Conservation (phyloP, 257 asterid species). For the Solanum chmielewskii region DNA sequence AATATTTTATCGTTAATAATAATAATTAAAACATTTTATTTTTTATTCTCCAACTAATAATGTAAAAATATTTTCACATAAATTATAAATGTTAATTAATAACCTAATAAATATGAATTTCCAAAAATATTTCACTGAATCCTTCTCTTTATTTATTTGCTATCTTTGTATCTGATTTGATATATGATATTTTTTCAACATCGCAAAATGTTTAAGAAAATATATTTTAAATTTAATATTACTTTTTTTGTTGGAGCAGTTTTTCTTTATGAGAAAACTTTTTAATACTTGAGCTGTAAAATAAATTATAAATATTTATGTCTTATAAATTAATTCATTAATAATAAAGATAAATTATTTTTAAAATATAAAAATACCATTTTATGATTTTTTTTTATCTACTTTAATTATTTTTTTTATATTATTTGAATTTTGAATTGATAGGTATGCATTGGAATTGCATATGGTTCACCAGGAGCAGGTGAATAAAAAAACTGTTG, state of each 20-base stretch:
- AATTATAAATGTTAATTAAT: neutral
- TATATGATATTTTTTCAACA: neutral
- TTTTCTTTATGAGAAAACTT: neutral
- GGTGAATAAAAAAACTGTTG: constrained; percentile 23
- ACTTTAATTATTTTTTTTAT: neutral
- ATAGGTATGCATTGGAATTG: constrained; percentile 57
- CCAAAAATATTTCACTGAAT: neutral
- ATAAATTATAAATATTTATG: neutral
- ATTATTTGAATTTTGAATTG: neutral
- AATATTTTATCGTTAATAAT: neutral
- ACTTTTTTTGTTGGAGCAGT: neutral
- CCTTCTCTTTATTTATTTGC: neutral
- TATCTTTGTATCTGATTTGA: neutral
- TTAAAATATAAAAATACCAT: neutral
- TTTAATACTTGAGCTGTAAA: neutral
- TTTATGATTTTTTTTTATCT: neutral
- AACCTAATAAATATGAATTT: neutral
- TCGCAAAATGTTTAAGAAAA: neutral
- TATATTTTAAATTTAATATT: too few species aligned
- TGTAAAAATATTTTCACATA: neutral
- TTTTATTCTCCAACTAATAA: neutral
- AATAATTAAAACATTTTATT: neutral
- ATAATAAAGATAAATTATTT: neutral
- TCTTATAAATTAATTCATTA: neutral
- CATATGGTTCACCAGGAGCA: constrained; percentile 56